Evolutionary conservation across 2,329 filamentous ascomycete species (phyloP).

Genomic region (Mycosphaerella arachidis): DNA sequence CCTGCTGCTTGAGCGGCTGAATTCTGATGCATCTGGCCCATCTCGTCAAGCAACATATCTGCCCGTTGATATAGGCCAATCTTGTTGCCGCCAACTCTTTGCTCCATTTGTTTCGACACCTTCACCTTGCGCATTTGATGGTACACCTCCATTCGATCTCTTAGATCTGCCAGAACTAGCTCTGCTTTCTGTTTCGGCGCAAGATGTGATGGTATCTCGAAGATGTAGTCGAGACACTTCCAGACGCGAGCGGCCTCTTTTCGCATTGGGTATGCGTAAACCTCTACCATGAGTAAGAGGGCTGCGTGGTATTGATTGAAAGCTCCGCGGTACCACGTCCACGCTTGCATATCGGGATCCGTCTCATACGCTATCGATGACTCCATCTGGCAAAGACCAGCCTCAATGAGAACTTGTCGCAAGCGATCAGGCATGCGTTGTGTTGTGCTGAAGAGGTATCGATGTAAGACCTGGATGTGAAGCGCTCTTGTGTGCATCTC

Average conservation of each 20-base stretch:
- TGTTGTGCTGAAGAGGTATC: conserved; percentile 54
- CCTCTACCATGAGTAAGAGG: conserved; percentile 63
- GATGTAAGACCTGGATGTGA: conserved; percentile 64
- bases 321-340: conserved; percentile 67
- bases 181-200: conserved; percentile 55
- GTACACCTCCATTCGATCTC: conserved; percentile 57
- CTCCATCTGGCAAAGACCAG: conserved; percentile 53
- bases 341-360: conserved; percentile 49
- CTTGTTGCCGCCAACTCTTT: conserved; percentile 19
- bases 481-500: conserved; percentile 59
- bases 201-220: conserved; percentile 54
- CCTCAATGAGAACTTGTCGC: conserved; percentile 59
- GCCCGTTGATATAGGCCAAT: not conserved
- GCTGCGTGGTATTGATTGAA: conserved; percentile 70
- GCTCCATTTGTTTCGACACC: conserved; percentile 30
- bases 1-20: conserved; percentile 1
- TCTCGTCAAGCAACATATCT: conserved; percentile 5
- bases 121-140: conserved; percentile 52
- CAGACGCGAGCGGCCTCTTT: conserved; percentile 63
- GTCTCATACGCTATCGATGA: conserved; percentile 53
- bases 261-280: conserved; percentile 56
- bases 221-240: conserved; percentile 68
- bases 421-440: conserved; percentile 58
- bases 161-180: conserved; percentile 58
- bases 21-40: conserved; percentile 17